Percentiles rank a stretch among this genome's conserved stretches.
Conservation (phyloP, 164 flowering plant genomes). For the Protea cynaroides region DNA sequence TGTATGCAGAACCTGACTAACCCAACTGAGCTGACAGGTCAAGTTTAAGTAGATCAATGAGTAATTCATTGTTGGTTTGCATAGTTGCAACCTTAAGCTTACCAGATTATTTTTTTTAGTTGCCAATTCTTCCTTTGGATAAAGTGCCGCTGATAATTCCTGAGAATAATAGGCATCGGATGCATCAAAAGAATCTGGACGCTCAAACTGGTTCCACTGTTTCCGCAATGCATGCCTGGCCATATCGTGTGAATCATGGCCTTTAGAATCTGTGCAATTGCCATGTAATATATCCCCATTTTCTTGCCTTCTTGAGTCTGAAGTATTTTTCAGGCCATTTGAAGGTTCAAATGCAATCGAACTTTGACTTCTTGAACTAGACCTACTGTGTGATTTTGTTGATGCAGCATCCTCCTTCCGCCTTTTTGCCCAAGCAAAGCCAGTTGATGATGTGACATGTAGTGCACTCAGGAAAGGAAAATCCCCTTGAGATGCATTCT, state of each 20-base stretch:
- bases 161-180: conserved; percentile 81
- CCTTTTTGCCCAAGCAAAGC: conserved; percentile 89
- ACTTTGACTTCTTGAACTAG: conserved; percentile 55
- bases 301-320: conserved; percentile 39
- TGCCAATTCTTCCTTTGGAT: conserved; percentile 48
- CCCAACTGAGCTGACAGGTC: neutral
- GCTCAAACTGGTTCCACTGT: conserved; percentile 64
- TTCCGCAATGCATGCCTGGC: conserved; percentile 39
- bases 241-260: conserved; percentile 40
- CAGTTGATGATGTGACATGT: conserved; percentile 68
- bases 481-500: conserved; percentile 82
- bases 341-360: conserved; percentile 35
- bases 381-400: conserved; percentile 50
- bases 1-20: neutral
- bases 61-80: neutral
- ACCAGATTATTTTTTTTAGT: conserved; percentile 52
- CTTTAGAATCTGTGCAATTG: conserved; percentile 30
- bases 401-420: conserved; percentile 49
- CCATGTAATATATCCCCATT: conserved; percentile 27
- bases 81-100: conserved; percentile 26
- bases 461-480: conserved; percentile 78
- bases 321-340: conserved; percentile 23
- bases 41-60: neutral
- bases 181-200: conserved; percentile 79
- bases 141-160: conserved; percentile 54